Base-by-base conservation (phyloP, 2,329 filamentous ascomycete species). In the Amauroascus niger region DNA sequence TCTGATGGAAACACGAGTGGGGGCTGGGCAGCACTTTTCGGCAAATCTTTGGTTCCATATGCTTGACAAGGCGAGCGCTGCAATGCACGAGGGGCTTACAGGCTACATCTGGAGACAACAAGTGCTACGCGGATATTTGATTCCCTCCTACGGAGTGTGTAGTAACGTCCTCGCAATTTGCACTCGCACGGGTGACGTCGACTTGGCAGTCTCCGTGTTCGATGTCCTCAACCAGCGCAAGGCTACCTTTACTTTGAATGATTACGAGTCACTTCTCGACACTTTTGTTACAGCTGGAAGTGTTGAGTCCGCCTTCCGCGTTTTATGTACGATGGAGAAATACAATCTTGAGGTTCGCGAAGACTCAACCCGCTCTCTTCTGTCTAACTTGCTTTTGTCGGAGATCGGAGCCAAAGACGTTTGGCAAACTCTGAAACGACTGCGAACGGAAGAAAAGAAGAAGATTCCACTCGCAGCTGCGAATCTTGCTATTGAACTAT, bases 241-340 rank as follows among this genome's bases (percentile, higher is more conserved):
- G 13, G 76, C 78, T 39, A 74, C 57, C 2, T 61, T 89, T 35
- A 73, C 76, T 7, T 69, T 78, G 5, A 76, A 85, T 57, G 88
- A 96, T 65, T 95, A 93, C 68, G 88, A 94, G 66, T 78, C 84
- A 26, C 76, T 96, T 26, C 73, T 90, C 6, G 82, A 87, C 54
- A 79, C 85, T 3, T 88, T 94, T 63, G 74, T 81, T 9, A 67
- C 68, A 14, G 71, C 73, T 2, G 74, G 76, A 1, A 81, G 93
- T 58, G 63, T 91, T 6, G 69, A 72, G 22, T 80, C 81, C 24
- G 85, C 86, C 0, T 75, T 95, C 33, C 78, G 80, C 39, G 76
- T 86, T 1, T 74, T 95, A 14, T 80, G 80, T 59, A 83, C 88
- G 64, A 93, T 95, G 84, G 71, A 79, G 20, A 76, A 79, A 55